Base-by-base conservation (phyloP, 1,139 yeast species). In the Candida mesenterica region DNA sequence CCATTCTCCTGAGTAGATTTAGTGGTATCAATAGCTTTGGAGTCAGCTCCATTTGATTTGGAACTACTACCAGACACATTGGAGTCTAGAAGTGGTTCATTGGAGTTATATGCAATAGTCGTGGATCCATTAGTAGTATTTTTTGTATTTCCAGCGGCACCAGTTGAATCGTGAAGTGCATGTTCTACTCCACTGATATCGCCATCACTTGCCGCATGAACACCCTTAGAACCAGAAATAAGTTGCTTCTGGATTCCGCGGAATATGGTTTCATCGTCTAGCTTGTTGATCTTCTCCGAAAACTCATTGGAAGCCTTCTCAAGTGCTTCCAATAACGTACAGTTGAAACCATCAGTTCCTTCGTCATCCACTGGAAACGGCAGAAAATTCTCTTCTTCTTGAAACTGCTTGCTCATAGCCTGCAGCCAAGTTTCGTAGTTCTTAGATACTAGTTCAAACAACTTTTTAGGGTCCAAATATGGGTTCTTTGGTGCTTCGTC, bases 381-480 rank as follows among this genome's bases (percentile, higher is more conserved):
- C 57, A 57, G 60, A 32, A 49, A 61, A 33, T 50, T 40, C 23
- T 50, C 61, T 28, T 57, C 57, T 27, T 55, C 44, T 15, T 51
- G 52, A 30, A 57, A 53, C 36, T 56, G 60, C 31, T 51, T 52
- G 36, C 55, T 56, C 49, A 62, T 52, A 8, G 59, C 61, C 30
- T 57, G 61, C 56, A 55, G 68, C 72, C 72, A 67, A 10, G 59
- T 50, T 30, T 65, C 68, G 42, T 66, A 65, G 46, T 65, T 63
- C 40, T 61, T 61, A 9, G 68, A 56, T 14, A 66, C 65, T 32
- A 62, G 55, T 24, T 62, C 66, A 48, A 65, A 59, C 16, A 65
- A 52, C 37, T 53, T 56, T 40, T 57, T 46, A 22, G 60, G 62
- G 28, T 53, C 52, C n/a, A 45, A 31, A n/a, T 44, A 42, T 9